Conservation (phyloP, 345 rosid species). For the Mangifera indica region DNA sequence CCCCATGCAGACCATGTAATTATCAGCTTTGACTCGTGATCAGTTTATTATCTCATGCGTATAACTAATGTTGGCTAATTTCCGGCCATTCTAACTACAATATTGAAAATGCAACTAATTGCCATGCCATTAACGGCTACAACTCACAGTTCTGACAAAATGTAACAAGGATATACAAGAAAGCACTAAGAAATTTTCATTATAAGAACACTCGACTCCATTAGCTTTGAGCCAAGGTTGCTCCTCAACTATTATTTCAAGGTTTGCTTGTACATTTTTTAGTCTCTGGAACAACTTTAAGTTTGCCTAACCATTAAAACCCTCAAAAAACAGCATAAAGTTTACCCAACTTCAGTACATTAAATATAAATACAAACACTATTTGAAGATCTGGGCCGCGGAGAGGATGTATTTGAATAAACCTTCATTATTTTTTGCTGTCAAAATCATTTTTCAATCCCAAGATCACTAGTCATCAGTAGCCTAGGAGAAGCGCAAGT, state of each 20-base stretch:
- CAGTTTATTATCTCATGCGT: too few relatives aligned
- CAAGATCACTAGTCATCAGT: slow-evolving; percentile 11
- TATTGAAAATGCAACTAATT: too few relatives aligned
- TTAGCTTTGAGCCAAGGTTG: slow-evolving; percentile 33
- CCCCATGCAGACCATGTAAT: too few relatives aligned
- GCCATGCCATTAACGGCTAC: too few relatives aligned
- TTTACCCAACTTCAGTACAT: slow-evolving; percentile 21
- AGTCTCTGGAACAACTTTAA: slow-evolving; percentile 23
- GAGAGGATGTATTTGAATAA: slow-evolving; percentile 19
- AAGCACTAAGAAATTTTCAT: slow-evolving; percentile 7
- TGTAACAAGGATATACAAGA: not conserved
- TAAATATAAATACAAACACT: slow-evolving; percentile 29
- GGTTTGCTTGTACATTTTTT: slow-evolving; percentile 33
- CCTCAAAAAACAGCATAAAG: slow-evolving; percentile 30
- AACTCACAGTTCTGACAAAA: not conserved
- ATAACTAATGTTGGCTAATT: too few relatives aligned
- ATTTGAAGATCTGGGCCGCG: slow-evolving; percentile 18
- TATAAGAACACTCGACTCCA: slow-evolving; percentile 21
- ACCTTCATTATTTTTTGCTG: slow-evolving; percentile 23
- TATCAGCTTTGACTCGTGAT: too few relatives aligned
- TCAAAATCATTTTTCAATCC: slow-evolving; percentile 18
- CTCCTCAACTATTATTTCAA: slow-evolving; percentile 32
- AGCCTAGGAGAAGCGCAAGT: slow-evolving; percentile 14
- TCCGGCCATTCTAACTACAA: too few relatives aligned
- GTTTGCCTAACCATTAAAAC: slow-evolving; percentile 22